Evolutionary conservation across 2,329 filamentous ascomycete genomes (phyloP).

Genomic region (Pyricularia pennisetigena): DNA sequence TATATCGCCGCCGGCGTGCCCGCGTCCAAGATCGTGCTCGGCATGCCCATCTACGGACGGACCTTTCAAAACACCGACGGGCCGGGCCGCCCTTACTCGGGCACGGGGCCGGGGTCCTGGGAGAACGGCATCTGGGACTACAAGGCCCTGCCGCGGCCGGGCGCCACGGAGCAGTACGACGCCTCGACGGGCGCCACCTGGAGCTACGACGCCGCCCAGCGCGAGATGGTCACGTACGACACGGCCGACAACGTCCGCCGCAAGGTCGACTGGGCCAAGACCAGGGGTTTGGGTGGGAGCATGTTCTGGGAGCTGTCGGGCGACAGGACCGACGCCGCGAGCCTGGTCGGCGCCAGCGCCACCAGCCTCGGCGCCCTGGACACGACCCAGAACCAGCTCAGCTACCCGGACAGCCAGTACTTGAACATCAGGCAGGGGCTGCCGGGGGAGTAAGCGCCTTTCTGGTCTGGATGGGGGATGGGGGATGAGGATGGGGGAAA

Average conservation of each 20-base stretch:
- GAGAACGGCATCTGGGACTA: constrained; percentile 73
- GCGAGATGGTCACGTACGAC: constrained; percentile 64
- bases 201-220: constrained; percentile 51
- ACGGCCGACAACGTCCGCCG: constrained; percentile 46
- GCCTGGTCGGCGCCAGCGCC: constrained; percentile 45
- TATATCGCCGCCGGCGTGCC: constrained; percentile 56
- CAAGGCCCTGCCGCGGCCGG: constrained; percentile 59
- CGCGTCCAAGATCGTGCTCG: constrained; percentile 59
- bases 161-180: constrained; percentile 50
- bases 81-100: constrained; percentile 51
- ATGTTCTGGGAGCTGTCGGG: constrained; percentile 83
- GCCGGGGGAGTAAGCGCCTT: constrained; percentile 3
- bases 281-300: constrained; percentile 55
- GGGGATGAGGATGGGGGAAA: neutral
- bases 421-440: constrained; percentile 36
- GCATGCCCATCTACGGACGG: constrained; percentile 73
- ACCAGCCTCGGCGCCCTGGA: constrained; percentile 34
- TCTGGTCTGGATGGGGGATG: too few relatives aligned
- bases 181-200: constrained; percentile 51
- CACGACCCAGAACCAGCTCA: constrained; percentile 35
- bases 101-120: constrained; percentile 59
- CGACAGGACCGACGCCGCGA: constrained; percentile 49
- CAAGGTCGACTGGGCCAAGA: constrained; percentile 59
- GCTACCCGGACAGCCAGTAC: constrained; percentile 44
- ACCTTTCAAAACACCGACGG: constrained; percentile 57